Conservation (phyloP, 768 basidiomycete genomes). For the Lactarius vividus region DNA sequence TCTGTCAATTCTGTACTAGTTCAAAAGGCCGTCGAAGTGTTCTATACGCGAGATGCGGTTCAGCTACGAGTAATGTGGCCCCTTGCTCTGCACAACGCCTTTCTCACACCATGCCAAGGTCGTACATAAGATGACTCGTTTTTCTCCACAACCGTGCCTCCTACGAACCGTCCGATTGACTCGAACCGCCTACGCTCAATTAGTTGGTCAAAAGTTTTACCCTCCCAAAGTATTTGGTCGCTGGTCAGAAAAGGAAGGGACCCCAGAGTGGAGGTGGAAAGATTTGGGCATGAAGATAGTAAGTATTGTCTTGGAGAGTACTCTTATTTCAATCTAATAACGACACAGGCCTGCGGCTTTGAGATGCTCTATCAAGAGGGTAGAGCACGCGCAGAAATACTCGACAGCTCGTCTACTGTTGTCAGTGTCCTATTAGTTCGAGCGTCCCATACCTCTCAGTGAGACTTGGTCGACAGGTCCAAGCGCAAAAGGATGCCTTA, state of each 20-base stretch:
- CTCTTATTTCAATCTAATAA: background rate
- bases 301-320: conserved; percentile 26
- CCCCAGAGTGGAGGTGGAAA: conserved; percentile 69
- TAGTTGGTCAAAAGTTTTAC: conserved; percentile 87
- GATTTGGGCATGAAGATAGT: conserved; percentile 95
- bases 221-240: conserved; percentile 87
- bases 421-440: conserved; percentile 38
- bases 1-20: conserved; percentile 60
- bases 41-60: conserved; percentile 92
- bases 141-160: conserved; percentile 68
- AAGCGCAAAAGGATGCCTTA: conserved; percentile 67
- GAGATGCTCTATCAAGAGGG: conserved; percentile 94
- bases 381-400: conserved; percentile 50
- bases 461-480: conserved; percentile 40
- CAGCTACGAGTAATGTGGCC: conserved; percentile 67
- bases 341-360: conserved; percentile 79
- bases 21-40: conserved; percentile 86
- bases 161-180: conserved; percentile 74
- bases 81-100: background rate
- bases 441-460: background rate
- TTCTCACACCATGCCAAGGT: conserved; percentile 44
- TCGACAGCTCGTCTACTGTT: conserved; percentile 44
- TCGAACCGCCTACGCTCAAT: conserved; percentile 89
- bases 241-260: conserved; percentile 61
- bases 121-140: conserved; percentile 86